A percentile compares a stretch with the other conserved stretches of the same genome.
These are phyloP conservation scores for Psidium guajava DNA, from an alignment of 345 rosid species.

Conservation along the genomic window DNA sequence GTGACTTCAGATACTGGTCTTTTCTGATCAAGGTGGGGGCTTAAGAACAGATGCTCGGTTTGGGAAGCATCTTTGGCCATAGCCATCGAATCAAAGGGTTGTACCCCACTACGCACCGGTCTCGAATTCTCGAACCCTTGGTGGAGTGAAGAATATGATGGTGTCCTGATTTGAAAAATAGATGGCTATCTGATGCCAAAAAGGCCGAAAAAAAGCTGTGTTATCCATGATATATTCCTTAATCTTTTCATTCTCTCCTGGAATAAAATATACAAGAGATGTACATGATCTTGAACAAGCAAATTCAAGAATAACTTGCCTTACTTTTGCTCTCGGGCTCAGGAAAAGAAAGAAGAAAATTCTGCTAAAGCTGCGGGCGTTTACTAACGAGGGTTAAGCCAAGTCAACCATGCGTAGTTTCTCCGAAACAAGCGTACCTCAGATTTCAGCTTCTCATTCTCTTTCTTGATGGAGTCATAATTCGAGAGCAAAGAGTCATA, in stretches of 20 bases:
- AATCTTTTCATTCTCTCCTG: not conserved
- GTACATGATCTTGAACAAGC: not conserved
- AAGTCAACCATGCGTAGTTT: not conserved
- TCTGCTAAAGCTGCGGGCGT: not conserved
- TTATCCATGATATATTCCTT: not conserved
- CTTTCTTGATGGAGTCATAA: constrained; percentile 43
- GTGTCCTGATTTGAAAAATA: not conserved
- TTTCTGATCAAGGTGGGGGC: constrained; percentile 1
- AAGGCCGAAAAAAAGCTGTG: not conserved
- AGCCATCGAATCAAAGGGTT: constrained; percentile 10
- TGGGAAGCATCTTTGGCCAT: constrained; percentile 4
- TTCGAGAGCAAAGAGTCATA: constrained; percentile 52
- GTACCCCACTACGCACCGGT: not conserved
- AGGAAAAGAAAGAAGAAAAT: too few species aligned
- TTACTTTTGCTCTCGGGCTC: not conserved
- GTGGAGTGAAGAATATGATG: not conserved
- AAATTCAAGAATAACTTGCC: not conserved
- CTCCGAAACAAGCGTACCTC: constrained; percentile 30
- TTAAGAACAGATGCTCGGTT: constrained; percentile 19
- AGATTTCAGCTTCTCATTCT: constrained; percentile 54
- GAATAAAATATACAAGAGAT: not conserved
- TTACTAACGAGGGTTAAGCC: not conserved
- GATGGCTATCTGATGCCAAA: not conserved
- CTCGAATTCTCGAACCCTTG: not conserved
- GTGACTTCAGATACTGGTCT: not conserved